A percentile compares a stretch with the other conserved stretches of the same genome.
These are phyloP conservation scores for Cladosporium sp. DNA, from an alignment of 2,329 filamentous ascomycete genomes.

Conservation along the genomic window DNA sequence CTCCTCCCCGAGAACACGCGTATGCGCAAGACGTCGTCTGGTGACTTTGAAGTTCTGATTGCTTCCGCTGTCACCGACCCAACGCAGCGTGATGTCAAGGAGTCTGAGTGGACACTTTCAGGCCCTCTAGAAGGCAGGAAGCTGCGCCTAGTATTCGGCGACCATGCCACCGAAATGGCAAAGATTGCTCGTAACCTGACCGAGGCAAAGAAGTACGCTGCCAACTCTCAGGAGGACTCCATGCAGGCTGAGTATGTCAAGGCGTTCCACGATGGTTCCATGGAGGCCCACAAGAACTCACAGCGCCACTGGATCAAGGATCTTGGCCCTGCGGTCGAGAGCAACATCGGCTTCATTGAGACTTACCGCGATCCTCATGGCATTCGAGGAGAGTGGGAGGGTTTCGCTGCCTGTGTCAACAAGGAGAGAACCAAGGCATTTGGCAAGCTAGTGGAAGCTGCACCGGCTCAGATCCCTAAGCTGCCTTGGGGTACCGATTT, in stretches of 20 bases:
- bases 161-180: constrained; percentile 48
- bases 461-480: constrained; percentile 80
- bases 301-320: constrained; percentile 57
- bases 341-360: constrained; percentile 56
- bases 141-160: constrained; percentile 48
- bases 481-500: constrained; percentile 87
- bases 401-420: constrained; percentile 66
- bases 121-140: constrained; percentile 47
- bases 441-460: constrained; percentile 76
- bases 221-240: constrained; percentile 46
- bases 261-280: constrained; percentile 51
- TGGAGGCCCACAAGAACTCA: constrained; percentile 52
- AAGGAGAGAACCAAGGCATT: constrained; percentile 87
- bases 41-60: constrained; percentile 50
- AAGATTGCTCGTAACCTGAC: constrained; percentile 48
- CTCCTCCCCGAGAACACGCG: constrained; percentile 54
- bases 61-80: constrained; percentile 48
- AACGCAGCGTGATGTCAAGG: constrained; percentile 42
- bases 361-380: constrained; percentile 57
- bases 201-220: constrained; percentile 49
- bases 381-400: constrained; percentile 52
- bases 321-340: constrained; percentile 52
- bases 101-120: constrained; percentile 48
- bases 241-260: constrained; percentile 52
- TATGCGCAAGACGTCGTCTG: constrained; percentile 45